phyloP scores from a whole-genome alignment of 2,329 filamentous ascomycete species.

The Anthostomella pinea region DNA sequence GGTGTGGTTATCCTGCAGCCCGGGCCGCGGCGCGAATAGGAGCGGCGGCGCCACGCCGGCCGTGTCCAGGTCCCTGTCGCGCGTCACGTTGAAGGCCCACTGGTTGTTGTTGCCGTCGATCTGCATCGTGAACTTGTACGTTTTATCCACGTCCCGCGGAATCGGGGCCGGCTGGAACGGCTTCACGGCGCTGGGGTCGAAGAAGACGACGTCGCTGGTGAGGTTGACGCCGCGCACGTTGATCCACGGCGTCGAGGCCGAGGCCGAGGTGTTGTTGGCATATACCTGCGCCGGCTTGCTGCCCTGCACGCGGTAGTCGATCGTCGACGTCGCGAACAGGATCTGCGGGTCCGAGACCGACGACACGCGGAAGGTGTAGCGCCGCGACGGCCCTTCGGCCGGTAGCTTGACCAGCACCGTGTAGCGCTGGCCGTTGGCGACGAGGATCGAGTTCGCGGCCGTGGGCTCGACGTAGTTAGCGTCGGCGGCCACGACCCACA shows the following conservation, averaged over 20 bases:
- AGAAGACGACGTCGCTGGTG: conserved; percentile 40
- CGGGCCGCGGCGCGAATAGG: conserved; percentile 42
- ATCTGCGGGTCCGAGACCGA: conserved; percentile 51
- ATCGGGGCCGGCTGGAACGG: conserved; percentile 48
- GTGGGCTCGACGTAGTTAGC: conserved; percentile 53
- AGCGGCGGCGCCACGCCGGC: conserved; percentile 39
- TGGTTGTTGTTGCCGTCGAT: conserved; percentile 44
- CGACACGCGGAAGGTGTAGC: conserved; percentile 55
- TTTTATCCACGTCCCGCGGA: conserved; percentile 41
- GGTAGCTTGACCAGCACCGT: conserved; percentile 48
- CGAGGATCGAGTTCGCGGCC: conserved; percentile 43
- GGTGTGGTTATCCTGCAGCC: conserved; percentile 43
- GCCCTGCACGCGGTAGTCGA: too few relatives aligned
- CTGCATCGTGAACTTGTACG: conserved; percentile 39
- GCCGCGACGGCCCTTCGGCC: conserved; percentile 41
- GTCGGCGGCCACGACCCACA: conserved; percentile 55
- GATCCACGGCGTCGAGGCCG: conserved; percentile 46
- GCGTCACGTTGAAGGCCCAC: conserved; percentile 51
- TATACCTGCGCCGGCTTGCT: too few relatives aligned
- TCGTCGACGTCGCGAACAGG: conserved; percentile 48
- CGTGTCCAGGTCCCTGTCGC: conserved; percentile 39
- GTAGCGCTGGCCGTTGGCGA: conserved; percentile 53
- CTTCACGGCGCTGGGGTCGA: conserved; percentile 40
- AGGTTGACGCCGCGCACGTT: conserved; percentile 45
- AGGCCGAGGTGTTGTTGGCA: too few relatives aligned